Conservation (phyloP, 2,329 filamentous ascomycete species). For the Paraphaeosphaeria sporulosa region DNA sequence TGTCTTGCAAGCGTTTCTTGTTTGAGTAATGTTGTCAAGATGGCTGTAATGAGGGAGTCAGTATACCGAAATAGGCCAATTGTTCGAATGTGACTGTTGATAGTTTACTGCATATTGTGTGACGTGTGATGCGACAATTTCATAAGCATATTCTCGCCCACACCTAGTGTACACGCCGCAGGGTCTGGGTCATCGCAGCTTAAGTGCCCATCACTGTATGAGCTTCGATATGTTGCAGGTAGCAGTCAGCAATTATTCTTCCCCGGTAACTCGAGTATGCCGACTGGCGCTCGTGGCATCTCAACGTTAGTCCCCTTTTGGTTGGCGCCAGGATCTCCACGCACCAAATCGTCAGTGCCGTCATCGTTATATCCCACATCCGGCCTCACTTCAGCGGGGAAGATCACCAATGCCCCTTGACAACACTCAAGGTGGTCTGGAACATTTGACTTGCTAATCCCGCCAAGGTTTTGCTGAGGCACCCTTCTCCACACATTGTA, state of each 20-base stretch:
- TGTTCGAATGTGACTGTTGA: neutral
- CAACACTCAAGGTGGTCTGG: neutral
- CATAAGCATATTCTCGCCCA: too few species aligned
- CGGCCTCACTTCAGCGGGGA: neutral
- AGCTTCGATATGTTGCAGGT: neutral
- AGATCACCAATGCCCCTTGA: slow-evolving; percentile 4
- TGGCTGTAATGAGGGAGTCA: neutral
- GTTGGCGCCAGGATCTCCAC: slow-evolving; percentile 6
- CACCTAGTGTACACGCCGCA: neutral
- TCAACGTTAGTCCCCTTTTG: neutral
- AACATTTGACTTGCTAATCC: neutral
- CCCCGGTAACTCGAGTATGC: neutral
- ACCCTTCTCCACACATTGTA: neutral
- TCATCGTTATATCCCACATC: slow-evolving; percentile 9
- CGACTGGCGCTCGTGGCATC: neutral
- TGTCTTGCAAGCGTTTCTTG: slow-evolving; percentile 10
- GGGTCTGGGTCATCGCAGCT: neutral
- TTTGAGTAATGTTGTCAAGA: slow-evolving; percentile 11
- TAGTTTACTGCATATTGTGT: neutral
- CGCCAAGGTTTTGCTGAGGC: neutral
- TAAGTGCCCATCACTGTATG: neutral
- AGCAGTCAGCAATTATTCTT: neutral
- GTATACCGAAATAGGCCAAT: neutral
- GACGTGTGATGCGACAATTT: neutral
- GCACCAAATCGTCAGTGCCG: slow-evolving; percentile 1